Percentiles rank a stretch among this genome's conserved stretches.
These are phyloP conservation scores for Alternaria brassicae DNA, from an alignment of 2,329 filamentous ascomycete genomes.

Conservation along the genomic window DNA sequence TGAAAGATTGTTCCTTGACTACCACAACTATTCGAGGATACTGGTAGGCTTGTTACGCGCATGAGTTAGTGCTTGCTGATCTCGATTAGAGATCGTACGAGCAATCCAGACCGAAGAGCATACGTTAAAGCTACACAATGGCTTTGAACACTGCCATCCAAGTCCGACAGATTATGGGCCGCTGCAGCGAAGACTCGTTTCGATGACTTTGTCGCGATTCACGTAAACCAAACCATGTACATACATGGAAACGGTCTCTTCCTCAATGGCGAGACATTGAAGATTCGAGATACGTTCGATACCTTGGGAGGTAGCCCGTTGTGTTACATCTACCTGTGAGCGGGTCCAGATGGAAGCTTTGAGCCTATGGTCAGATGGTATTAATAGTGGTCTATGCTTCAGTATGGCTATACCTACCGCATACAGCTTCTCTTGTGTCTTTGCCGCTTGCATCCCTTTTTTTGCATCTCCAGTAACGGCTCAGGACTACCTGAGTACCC, in stretches of 20 bases:
- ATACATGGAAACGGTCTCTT: slow-evolving; percentile 7
- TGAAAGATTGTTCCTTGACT: not conserved
- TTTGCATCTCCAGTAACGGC: not conserved
- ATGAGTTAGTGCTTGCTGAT: not conserved
- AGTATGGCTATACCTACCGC: not conserved
- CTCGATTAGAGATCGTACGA: slow-evolving; percentile 5
- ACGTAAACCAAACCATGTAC: slow-evolving; percentile 7
- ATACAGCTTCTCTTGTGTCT: not conserved
- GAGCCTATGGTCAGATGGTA: not conserved
- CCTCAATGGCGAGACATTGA: slow-evolving; percentile 8
- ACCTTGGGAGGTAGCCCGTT: slow-evolving; percentile 5
- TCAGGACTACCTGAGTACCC: not conserved
- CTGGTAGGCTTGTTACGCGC: not conserved
- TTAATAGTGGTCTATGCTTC: not conserved
- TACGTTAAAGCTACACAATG: slow-evolving; percentile 9
- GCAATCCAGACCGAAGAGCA: not conserved
- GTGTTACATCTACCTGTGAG: slow-evolving; percentile 6
- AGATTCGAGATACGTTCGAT: slow-evolving; percentile 6
- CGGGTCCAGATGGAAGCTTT: not conserved
- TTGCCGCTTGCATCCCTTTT: not conserved
- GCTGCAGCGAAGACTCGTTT: slow-evolving; percentile 11
- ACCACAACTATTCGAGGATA: slow-evolving; percentile 1
- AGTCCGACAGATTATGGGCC: slow-evolving; percentile 5
- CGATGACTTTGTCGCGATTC: slow-evolving; percentile 11
- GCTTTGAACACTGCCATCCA: slow-evolving; percentile 6